A percentile compares a stretch with the other conserved stretches of the same genome.
These are phyloP conservation scores for Coemansia sp. DNA, from an alignment of 192 early-diverging fungal species.

Conservation along the genomic window DNA sequence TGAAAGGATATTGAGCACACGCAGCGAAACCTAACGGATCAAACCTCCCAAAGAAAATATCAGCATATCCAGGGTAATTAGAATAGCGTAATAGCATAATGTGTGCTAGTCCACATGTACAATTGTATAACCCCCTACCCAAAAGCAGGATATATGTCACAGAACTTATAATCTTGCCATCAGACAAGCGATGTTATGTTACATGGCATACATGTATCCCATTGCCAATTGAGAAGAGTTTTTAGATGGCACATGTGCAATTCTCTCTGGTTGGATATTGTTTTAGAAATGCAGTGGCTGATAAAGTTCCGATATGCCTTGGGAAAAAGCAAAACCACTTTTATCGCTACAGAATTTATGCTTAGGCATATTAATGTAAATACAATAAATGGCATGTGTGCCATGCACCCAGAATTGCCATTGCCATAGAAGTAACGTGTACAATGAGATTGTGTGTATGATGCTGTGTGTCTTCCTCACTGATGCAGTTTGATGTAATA, in stretches of 20 bases:
- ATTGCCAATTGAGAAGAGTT: no score
- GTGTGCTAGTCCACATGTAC: not conserved
- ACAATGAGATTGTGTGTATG: no score
- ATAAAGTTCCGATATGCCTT: not conserved
- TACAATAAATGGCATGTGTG: not conserved
- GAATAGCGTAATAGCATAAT: constrained; percentile 23
- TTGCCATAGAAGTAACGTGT: no score
- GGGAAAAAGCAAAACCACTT: not conserved
- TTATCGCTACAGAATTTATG: not conserved
- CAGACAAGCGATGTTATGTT: no score
- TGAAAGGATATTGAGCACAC: constrained; percentile 76
- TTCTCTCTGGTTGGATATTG: not conserved
- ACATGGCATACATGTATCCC: no score
- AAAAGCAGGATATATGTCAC: no score
- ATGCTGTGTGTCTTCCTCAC: no score
- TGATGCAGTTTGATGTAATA: no score
- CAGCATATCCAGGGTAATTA: not conserved
- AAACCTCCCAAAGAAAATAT: not conserved
- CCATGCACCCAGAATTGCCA: no score
- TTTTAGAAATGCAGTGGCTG: not conserved
- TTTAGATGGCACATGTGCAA: no score
- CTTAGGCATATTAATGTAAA: constrained; percentile 9
- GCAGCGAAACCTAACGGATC: constrained; percentile 54
- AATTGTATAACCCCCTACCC: not conserved
- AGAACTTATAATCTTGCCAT: no score